These are phyloP conservation scores for Cordyceps sp. DNA, from an alignment of 2,329 filamentous ascomycete genomes.

Conservation along the genomic window DNA sequence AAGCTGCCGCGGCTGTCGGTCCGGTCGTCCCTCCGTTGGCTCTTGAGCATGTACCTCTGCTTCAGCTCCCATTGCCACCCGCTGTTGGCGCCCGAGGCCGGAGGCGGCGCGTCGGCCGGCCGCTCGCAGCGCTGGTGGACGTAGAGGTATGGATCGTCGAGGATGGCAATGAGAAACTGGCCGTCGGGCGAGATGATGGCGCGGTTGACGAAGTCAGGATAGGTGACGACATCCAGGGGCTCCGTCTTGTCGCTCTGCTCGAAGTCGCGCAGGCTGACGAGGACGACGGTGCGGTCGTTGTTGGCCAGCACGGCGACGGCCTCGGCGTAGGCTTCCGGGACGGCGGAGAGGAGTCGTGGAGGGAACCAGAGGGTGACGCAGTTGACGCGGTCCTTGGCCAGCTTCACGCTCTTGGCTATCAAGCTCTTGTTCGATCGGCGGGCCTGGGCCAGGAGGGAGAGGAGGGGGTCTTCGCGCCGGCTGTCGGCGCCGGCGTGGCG, in stretches of 20 bases:
- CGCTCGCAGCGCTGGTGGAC: constrained; percentile 46
- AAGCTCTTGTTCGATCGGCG: constrained; percentile 25
- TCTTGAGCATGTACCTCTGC: constrained; percentile 37
- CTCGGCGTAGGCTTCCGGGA: constrained; percentile 24
- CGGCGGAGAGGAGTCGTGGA: constrained; percentile 13
- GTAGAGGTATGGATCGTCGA: constrained; percentile 75
- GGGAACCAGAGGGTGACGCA: constrained; percentile 50
- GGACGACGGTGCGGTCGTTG: constrained; percentile 76
- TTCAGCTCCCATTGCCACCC: constrained; percentile 33
- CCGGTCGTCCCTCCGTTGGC: constrained; percentile 35
- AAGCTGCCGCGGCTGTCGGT: constrained; percentile 52
- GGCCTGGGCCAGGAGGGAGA: constrained; percentile 20
- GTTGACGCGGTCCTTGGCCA: constrained; percentile 46
- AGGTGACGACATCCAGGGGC: constrained; percentile 51
- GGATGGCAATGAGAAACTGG: constrained; percentile 61
- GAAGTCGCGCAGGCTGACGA: constrained; percentile 60
- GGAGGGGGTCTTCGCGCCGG: constrained; percentile 16
- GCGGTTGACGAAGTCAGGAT: constrained; percentile 82
- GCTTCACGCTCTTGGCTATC: constrained; percentile 32
- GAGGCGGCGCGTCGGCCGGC: constrained; percentile 13
- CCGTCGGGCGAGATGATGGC: constrained; percentile 88
- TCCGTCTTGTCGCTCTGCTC: constrained; percentile 25
- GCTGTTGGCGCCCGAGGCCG: constrained; percentile 7
- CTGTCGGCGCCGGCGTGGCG: constrained; percentile 16
- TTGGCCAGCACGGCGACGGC: constrained; percentile 64